Conservation (phyloP, 352 stramenopile species). For the Pythium folliculosum region DNA sequence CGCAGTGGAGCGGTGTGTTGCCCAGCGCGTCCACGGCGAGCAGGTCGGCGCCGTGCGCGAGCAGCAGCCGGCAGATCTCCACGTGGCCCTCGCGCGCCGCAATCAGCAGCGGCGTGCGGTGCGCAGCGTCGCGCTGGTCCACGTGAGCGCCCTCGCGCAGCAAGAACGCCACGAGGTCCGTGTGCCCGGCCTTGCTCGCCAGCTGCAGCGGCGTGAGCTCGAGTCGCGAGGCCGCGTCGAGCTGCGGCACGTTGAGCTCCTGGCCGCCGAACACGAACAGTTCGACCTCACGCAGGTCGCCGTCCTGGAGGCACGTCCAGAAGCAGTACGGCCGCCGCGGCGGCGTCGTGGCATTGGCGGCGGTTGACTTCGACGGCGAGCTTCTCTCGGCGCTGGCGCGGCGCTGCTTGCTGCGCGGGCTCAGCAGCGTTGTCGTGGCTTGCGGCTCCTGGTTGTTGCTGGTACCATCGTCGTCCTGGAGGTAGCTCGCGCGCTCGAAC, state of each 20-base stretch:
- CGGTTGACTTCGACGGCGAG: not conserved
- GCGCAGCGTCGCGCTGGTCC: slow-evolving; percentile 49
- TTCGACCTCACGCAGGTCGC: slow-evolving; percentile 46
- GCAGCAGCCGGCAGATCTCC: slow-evolving; percentile 47
- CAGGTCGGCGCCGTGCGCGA: slow-evolving; percentile 45
- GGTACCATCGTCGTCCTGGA: not conserved
- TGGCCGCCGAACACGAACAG: slow-evolving; percentile 69
- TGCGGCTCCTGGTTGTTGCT: not conserved
- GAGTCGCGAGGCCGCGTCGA: slow-evolving; percentile 36
- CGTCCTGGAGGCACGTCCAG: slow-evolving; percentile 46
- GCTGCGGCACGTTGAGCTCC: slow-evolving; percentile 48
- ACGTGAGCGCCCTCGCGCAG: slow-evolving; percentile 48
- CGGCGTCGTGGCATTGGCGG: too few relatives aligned
- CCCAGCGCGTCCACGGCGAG: slow-evolving; percentile 59
- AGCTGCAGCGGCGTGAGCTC: slow-evolving; percentile 56
- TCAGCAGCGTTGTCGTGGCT: slow-evolving; percentile 17
- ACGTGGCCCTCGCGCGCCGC: slow-evolving; percentile 56
- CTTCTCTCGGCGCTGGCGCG: slow-evolving; percentile 10
- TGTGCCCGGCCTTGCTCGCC: slow-evolving; percentile 47
- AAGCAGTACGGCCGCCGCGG: slow-evolving; percentile 41
- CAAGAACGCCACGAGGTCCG: slow-evolving; percentile 46
- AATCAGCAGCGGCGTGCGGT: slow-evolving; percentile 59
- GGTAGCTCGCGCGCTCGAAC: slow-evolving; percentile 30
- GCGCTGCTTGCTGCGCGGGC: slow-evolving; percentile 9
- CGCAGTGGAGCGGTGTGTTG: slow-evolving; percentile 70